phyloP scores from a whole-genome alignment of 73 alveolate species.

The Paramecium tetraurelia region DNA sequence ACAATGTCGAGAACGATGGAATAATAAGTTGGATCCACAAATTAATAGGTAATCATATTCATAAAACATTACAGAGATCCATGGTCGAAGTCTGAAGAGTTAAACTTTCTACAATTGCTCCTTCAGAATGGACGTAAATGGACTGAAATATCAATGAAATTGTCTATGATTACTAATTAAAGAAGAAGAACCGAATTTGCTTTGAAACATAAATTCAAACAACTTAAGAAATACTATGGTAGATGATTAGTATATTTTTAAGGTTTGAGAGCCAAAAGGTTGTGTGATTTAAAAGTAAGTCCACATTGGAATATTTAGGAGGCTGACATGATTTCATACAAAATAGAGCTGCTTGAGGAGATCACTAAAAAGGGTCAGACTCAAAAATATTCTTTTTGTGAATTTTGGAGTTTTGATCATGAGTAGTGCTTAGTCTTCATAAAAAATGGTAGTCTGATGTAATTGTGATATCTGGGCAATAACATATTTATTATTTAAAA shows the following conservation, averaged over 20 bases:
- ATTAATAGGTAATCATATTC: slow-evolving; percentile 56
- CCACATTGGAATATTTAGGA: background rate
- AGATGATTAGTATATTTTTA: background rate
- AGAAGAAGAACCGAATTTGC: slow-evolving; percentile 35
- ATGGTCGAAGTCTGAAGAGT: slow-evolving; percentile 18
- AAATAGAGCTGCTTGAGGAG: background rate
- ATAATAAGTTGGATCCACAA: slow-evolving; percentile 82
- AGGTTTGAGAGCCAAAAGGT: background rate
- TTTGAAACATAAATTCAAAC: background rate
- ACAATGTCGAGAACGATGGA: slow-evolving; percentile 93
- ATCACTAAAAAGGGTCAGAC: background rate
- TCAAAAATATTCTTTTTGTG: background rate
- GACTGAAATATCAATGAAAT: slow-evolving; percentile 10
- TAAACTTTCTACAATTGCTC: background rate
- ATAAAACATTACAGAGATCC: background rate
- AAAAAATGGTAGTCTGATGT: background rate
- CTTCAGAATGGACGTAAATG: slow-evolving; percentile 38
- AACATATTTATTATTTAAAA: background rate
- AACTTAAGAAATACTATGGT: background rate
- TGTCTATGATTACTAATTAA: background rate
- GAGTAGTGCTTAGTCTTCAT: background rate
- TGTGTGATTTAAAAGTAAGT: background rate
- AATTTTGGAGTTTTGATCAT: background rate
- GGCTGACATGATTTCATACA: background rate
- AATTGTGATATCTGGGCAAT: background rate